Conservation (phyloP, 2,329 filamentous ascomycete genomes). For the Colletotrichum acutatum region DNA sequence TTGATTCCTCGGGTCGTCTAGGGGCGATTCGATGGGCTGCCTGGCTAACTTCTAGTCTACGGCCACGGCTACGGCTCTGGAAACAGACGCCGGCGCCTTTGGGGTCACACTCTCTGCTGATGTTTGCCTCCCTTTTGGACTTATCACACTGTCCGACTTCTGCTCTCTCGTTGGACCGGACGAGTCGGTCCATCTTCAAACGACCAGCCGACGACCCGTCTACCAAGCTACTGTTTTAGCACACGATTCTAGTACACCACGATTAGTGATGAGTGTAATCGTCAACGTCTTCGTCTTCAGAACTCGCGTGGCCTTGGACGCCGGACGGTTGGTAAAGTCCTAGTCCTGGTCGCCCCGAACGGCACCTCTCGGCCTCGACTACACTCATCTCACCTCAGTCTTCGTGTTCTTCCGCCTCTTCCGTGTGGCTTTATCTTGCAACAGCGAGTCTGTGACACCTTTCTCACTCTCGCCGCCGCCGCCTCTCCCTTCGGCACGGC, state of each 20-base stretch:
- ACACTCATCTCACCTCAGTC: neutral
- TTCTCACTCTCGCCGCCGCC: neutral
- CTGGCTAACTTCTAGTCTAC: neutral
- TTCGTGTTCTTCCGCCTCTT: neutral
- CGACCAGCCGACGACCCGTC: neutral
- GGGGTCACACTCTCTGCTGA: neutral
- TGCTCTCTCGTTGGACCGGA: neutral
- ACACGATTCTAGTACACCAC: neutral
- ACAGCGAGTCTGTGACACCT: neutral
- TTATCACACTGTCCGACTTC: neutral
- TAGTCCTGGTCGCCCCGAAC: slow-evolving; percentile 6
- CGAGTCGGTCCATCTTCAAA: neutral
- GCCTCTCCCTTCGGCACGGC: slow-evolving; percentile 15
- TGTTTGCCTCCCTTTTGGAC: neutral
- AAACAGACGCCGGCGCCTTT: neutral
- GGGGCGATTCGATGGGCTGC: slow-evolving; percentile 7
- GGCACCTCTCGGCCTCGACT: neutral
- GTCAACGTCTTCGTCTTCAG: neutral
- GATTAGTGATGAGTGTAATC: neutral
- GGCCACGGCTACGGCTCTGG: neutral
- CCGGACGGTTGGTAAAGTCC: neutral
- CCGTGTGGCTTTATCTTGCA: neutral
- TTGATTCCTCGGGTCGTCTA: neutral
- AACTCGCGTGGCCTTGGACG: slow-evolving; percentile 1
- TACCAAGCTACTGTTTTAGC: neutral